Base-by-base conservation (phyloP, 2,329 filamentous ascomycete genomes). In the Acephala macrosclerotiorum region DNA sequence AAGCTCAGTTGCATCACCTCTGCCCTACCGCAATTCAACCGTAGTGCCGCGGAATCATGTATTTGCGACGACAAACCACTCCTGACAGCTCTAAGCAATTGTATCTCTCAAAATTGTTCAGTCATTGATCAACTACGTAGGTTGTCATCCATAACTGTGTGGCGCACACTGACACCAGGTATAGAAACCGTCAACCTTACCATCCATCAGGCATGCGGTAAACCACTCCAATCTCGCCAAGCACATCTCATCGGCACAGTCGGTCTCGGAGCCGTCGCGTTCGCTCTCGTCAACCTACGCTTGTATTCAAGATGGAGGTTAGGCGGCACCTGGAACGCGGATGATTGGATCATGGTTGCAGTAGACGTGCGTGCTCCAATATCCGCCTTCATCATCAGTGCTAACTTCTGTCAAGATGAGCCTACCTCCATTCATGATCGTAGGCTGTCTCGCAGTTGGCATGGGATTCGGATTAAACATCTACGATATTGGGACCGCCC, bases 311-410 rank as follows among this genome's bases (percentile, higher is more conserved):
- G 57, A 22, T 64, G 62, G 62, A 60, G 2, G 25, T 20, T 59
- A 14, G 62, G 56, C 36, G 57, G 57, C 7, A 35, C 25, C 7
- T 60, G 53, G 38, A 59, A 57, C 11, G n/a, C 58, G n/a, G 62
- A 64, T n/a, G 57, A 60, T 11, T 64, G 57, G 62, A 51, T 64
- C 25, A 64, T 64, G 57, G 40, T 60, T 14, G 49, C 38, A 9
- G 57, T 60, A 18, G 53, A 60, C 22, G 57, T 64, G 18, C 5
- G 57, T 56, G 14, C 8, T 47, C n/a, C 14, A 57, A 55, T 12
- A 42, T 20, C 4, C 6, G 8, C 49, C 3, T 14, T 25, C 11
- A 47, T 20, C 35, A 14, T 18, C 5, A 45, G 16, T 36, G 1
- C 11, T 29, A 36, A 47, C 60, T 16, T 57, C n/a, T 12, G 4